Evolutionary conservation across 2,329 filamentous ascomycete genomes (phyloP), one percentile per base, ranked within the genome.

Genomic region (Karstenula rhodostoma): DNA sequence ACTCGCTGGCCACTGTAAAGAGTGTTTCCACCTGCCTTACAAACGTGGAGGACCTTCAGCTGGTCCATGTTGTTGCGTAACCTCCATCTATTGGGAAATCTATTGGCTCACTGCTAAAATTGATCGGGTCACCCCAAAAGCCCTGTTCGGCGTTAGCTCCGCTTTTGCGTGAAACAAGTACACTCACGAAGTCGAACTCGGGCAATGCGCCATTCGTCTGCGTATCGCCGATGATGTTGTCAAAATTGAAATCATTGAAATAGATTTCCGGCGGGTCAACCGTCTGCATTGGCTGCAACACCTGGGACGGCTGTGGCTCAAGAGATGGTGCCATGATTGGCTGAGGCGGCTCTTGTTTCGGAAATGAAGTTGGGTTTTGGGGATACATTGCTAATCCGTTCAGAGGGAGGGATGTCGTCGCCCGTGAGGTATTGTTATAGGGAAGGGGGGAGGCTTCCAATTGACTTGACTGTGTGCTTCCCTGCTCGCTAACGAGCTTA

Each of bases 61-160:
- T 27, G 7, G 49, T 35, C 51, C 51, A 54, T 44, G 51, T 54
- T 23, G 37, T 12, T 7, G 25, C 27, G n/a, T 51, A 56, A 1
- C 40, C 54, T 9, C 44, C 60, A 53, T 65, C 63, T 37, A 56
- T 47, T 4, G 60, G 60, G 35, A 56, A 60, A 9, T 51, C 53
- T 15, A 62, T 61, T 35, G 68, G 66, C 44, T 76, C 73, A 29
- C 67, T 73, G 29, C 69, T 68, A 35, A 76, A 75, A 42, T 73
- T 74, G 56, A 77, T 73, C 0, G 75, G 74, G 56, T 77, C 75
- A 23, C 75, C 75, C 75, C 75, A 78, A 53, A 77, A 78, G 4
- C 75, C 73, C 73, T 76, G 19, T 1, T 2, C 23, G 12, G 23
- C 25, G 52, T 72, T 42, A 72, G 67, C 56, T 23, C 55, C 12